phyloP scores from a whole-genome alignment of 768 basidiomycete species.

The Pleurotus tuoliensis region DNA sequence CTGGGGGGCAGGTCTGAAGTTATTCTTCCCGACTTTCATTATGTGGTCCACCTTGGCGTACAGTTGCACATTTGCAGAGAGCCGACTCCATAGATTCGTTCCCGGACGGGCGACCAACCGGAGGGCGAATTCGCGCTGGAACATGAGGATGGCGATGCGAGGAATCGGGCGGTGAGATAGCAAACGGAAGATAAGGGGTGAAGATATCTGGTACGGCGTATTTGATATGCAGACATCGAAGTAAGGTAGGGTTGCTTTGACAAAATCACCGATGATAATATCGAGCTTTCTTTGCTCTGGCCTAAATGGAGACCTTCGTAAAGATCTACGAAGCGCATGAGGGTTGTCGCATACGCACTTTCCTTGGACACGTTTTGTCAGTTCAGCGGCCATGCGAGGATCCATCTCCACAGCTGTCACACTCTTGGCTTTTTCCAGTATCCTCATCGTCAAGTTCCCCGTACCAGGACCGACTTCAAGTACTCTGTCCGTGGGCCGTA shows the following conservation, averaged over 20 bases:
- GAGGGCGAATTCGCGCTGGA: slow-evolving; percentile 97
- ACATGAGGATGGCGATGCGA: slow-evolving; percentile 97
- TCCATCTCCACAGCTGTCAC: slow-evolving; percentile 97
- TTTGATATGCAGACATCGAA: slow-evolving; percentile 99
- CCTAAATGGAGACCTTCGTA: slow-evolving; percentile 34
- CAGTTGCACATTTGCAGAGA: slow-evolving; percentile 96
- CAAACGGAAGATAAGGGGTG: slow-evolving; percentile 93
- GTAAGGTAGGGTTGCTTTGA: slow-evolving; percentile 96
- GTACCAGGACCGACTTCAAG: slow-evolving; percentile 98
- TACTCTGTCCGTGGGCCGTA: slow-evolving; percentile 92
- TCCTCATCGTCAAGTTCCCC: slow-evolving; percentile 92
- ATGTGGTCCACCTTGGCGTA: slow-evolving; percentile 96
- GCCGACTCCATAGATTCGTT: slow-evolving; percentile 84
- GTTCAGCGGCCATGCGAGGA: slow-evolving; percentile 97
- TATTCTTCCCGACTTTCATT: slow-evolving; percentile 95
- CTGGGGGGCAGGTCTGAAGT: slow-evolving; percentile 93
- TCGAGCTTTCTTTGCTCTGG: slow-evolving; percentile 95
- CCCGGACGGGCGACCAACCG: slow-evolving; percentile 85
- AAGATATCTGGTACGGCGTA: slow-evolving; percentile 99
- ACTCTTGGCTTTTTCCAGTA: slow-evolving; percentile 89
- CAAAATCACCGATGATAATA: slow-evolving; percentile 95
- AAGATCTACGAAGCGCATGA: too few relatives aligned
- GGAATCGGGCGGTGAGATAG: slow-evolving; percentile 94
- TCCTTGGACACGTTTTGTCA: slow-evolving; percentile 96
- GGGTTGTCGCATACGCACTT: slow-evolving; percentile 59